Evolutionary conservation across 257 asterid species (phyloP).

Genomic region (Lantana camara): DNA sequence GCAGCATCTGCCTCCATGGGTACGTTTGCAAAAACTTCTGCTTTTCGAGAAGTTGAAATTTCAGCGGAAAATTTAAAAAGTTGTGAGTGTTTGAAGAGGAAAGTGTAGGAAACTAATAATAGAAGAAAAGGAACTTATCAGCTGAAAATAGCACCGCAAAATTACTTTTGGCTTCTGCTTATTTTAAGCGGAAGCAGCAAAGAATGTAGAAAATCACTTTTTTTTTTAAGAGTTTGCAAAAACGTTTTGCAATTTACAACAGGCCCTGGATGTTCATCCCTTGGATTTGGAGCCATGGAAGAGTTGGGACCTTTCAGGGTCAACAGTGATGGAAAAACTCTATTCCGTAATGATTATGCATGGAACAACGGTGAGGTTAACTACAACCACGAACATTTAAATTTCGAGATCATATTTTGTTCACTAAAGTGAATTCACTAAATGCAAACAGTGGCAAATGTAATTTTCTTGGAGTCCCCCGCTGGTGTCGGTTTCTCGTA

Average conservation of each 20-base stretch:
- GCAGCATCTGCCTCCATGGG: too few species aligned
- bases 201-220: too few species aligned
- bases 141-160: too few species aligned
- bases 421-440: not conserved
- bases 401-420: not conserved
- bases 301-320: slow-evolving; percentile 54
- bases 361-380: slow-evolving; percentile 42
- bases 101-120: too few species aligned
- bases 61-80: too few species aligned
- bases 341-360: slow-evolving; percentile 36
- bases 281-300: slow-evolving; percentile 49
- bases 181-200: too few species aligned
- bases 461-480: slow-evolving; percentile 53
- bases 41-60: too few species aligned
- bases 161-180: too few species aligned
- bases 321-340: slow-evolving; percentile 44
- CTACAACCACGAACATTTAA: not conserved
- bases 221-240: not conserved
- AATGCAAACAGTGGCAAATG: slow-evolving; percentile 42
- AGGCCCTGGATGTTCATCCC: slow-evolving; percentile 63
- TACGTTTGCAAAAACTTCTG: too few species aligned
- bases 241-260: not conserved
- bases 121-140: too few species aligned
- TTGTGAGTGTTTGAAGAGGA: too few species aligned
- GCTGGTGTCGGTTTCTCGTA: slow-evolving; percentile 60